These are phyloP conservation scores for Hemisphaericaspora lyxosophila DNA, from an alignment of 1,139 yeast species.

Conservation along the genomic window DNA sequence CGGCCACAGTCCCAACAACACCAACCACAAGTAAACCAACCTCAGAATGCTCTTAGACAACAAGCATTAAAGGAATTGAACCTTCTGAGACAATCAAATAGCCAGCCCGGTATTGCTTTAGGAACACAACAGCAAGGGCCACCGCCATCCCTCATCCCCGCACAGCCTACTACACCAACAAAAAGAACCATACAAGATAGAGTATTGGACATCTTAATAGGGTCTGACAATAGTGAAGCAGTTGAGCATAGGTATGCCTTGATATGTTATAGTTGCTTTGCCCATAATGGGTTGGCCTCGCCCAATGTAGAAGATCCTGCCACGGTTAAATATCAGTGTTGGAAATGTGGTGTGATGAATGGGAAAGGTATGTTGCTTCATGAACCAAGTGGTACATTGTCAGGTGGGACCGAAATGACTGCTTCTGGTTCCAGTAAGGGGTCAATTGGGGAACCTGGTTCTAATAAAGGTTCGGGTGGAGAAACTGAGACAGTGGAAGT, in stretches of 20 bases:
- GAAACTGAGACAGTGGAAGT: too few species aligned
- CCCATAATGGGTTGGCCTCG: slow-evolving; percentile 83
- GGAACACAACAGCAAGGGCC: slow-evolving; percentile 1
- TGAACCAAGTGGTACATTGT: background rate
- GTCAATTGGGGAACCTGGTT: too few species aligned
- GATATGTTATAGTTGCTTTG: slow-evolving; percentile 62
- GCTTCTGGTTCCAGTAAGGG: background rate
- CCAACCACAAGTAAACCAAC: background rate
- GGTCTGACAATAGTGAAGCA: slow-evolving; percentile 68
- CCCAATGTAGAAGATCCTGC: slow-evolving; percentile 59
- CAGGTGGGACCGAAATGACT: background rate
- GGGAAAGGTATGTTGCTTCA: slow-evolving; percentile 28
- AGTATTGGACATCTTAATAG: slow-evolving; percentile 56
- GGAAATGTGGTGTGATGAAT: slow-evolving; percentile 65
- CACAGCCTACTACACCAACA: slow-evolving; percentile 5
- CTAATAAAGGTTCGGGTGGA: too few species aligned
- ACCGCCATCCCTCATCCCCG: slow-evolving; percentile 1
- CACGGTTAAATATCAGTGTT: slow-evolving; percentile 64
- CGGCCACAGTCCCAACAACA: slow-evolving; percentile 4
- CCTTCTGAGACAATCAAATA: slow-evolving; percentile 4
- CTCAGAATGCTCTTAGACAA: slow-evolving; percentile 6
- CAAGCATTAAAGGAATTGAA: slow-evolving; percentile 15
- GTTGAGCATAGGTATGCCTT: slow-evolving; percentile 67
- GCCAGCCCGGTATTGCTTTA: background rate
- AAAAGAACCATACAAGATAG: slow-evolving; percentile 39